Conservation (phyloP, 2,329 filamentous ascomycete species). For the Ophiostoma ips region DNA sequence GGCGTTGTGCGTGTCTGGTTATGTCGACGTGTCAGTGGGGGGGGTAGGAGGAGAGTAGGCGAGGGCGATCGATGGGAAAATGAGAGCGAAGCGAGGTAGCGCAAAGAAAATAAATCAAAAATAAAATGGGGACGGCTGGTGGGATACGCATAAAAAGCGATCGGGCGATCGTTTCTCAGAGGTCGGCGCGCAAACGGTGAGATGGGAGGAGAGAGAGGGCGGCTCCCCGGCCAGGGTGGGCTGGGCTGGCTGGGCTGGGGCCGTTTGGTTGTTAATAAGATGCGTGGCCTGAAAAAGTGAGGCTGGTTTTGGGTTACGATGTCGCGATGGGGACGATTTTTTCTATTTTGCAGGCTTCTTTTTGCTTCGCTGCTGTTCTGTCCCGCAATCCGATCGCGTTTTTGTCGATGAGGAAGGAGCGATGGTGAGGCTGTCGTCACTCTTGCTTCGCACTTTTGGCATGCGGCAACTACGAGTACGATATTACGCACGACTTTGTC, state of each 20-base stretch:
- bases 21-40: background rate
- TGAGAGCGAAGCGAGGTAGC: slow-evolving; percentile 1
- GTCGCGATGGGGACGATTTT: background rate
- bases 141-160: background rate
- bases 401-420: background rate
- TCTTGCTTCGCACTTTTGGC: background rate
- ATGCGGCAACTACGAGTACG: too few relatives aligned
- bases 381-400: background rate
- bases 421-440: background rate
- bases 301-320: background rate
- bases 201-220: too few relatives aligned
- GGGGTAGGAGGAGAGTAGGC: background rate
- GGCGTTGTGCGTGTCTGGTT: background rate
- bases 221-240: background rate
- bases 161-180: background rate
- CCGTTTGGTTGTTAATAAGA: too few relatives aligned
- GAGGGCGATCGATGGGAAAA: background rate
- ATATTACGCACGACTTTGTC: background rate
- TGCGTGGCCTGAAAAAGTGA: background rate
- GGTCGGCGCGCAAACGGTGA: background rate
- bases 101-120: slow-evolving; percentile 3
- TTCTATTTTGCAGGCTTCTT: background rate
- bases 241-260: too few relatives aligned
- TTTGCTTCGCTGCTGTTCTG: background rate
- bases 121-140: background rate